Evolutionary conservation across 805 yeast species (phyloP).

Genomic region (Blastobotrys muscicola): DNA sequence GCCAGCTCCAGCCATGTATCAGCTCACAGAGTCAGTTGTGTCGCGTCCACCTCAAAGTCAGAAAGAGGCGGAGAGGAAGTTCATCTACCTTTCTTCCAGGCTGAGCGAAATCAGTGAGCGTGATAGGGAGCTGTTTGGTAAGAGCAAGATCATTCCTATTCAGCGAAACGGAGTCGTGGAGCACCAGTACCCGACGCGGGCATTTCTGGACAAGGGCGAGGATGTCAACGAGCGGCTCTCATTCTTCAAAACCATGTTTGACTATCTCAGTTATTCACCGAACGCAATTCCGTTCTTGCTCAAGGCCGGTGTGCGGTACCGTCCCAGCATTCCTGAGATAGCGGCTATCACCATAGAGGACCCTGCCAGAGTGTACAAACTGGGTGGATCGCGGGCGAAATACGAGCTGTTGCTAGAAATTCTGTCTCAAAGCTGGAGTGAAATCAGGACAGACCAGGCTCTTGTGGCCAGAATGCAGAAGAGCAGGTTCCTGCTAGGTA

Average conservation of each 20-base stretch:
- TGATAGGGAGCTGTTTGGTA: conserved; percentile 14
- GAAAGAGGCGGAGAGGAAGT: conserved; percentile 18
- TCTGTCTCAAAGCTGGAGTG: conserved; percentile 18
- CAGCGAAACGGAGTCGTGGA: conserved; percentile 3
- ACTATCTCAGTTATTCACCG: conserved; percentile 17
- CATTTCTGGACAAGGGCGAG: conserved; percentile 16
- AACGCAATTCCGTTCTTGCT: conserved; percentile 25
- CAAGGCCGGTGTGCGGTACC: conserved; percentile 25
- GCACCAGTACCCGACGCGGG: conserved; percentile 17
- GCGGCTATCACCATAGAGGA: conserved; percentile 19
- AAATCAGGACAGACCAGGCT: conserved; percentile 7
- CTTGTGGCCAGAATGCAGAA: conserved; percentile 20
- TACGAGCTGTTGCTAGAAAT: conserved; percentile 19
- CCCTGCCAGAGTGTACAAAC: conserved; percentile 19
- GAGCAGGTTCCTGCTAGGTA: conserved; percentile 24
- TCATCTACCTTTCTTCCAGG: conserved; percentile 23
- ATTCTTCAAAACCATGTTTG: conserved; percentile 20
- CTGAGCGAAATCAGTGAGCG: conserved; percentile 14
- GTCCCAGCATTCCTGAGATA: conserved; percentile 26
- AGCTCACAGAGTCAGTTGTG: conserved; percentile 15
- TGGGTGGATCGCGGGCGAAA: conserved; percentile 15
- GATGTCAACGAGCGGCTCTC: conserved; percentile 6
- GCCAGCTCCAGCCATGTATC: conserved; percentile 18
- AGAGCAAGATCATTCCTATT: conserved; percentile 23
- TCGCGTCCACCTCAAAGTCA: conserved; percentile 18